phyloP scores from a whole-genome alignment of 2,329 filamentous ascomycete genomes.

The Beauveria rudraprayagi region DNA sequence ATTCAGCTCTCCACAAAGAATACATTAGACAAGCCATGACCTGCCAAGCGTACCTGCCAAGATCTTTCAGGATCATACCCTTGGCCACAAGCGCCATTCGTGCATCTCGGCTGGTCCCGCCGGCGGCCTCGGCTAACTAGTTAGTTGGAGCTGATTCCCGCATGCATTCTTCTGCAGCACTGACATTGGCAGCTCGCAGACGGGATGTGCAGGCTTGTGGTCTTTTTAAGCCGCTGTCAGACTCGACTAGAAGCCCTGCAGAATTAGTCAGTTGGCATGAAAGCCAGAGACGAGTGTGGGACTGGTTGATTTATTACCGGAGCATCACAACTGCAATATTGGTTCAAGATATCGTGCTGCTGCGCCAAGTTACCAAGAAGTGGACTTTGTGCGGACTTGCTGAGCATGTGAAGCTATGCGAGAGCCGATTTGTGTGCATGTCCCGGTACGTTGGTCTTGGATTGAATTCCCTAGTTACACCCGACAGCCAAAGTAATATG shows the following conservation, averaged over 20 bases:
- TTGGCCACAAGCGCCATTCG: too few species aligned
- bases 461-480: too few species aligned
- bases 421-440: background rate
- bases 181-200: too few species aligned
- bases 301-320: background rate
- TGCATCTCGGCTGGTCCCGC: too few species aligned
- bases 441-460: background rate
- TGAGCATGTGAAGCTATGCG: background rate
- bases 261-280: background rate
- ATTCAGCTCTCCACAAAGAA: too few species aligned
- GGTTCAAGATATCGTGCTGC: background rate
- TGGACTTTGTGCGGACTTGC: background rate
- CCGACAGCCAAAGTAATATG: too few species aligned
- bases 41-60: too few species aligned
- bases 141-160: too few species aligned
- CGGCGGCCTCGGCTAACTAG: too few species aligned
- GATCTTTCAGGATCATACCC: too few species aligned
- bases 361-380: background rate
- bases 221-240: background rate
- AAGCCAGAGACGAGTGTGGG: background rate
- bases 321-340: background rate
- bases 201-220: background rate
- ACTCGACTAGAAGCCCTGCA: background rate
- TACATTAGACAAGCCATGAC: too few species aligned
- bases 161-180: too few species aligned